Conservation (phyloP, 345 rosid genomes). For the Hibiscus mutabilis region DNA sequence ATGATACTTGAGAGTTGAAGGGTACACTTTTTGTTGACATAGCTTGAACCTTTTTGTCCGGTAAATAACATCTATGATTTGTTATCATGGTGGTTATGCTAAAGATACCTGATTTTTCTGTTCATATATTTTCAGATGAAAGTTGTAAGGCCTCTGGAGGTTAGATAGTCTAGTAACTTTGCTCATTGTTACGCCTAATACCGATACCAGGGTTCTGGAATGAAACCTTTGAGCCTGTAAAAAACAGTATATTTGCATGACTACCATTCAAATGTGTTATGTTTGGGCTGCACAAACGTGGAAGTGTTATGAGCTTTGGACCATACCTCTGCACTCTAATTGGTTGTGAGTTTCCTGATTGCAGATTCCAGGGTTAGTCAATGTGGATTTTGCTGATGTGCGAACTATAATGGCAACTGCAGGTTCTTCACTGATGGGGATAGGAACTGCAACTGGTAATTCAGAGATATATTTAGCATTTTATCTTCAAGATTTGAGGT, state of each 20-base stretch:
- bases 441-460: conserved; percentile 93
- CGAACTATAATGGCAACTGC: conserved; percentile 97
- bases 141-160: not conserved
- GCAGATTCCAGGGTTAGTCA: conserved; percentile 92
- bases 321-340: not conserved
- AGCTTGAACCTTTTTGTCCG: not conserved
- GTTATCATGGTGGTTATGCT: not conserved
- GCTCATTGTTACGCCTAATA: not conserved
- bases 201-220: not conserved
- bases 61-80: not conserved
- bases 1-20: not conserved
- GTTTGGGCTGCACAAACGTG: not conserved
- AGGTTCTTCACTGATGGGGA: conserved; percentile 96
- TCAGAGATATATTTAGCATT: conserved; percentile 7
- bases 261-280: not conserved
- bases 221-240: not conserved
- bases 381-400: conserved; percentile 98
- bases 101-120: not conserved
- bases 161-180: not conserved
- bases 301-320: not conserved
- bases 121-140: not conserved
- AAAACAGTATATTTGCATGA: not conserved
- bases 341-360: conserved; percentile 3
- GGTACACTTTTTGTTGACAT: not conserved
- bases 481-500: not conserved